Base-by-base conservation (phyloP, 441 rosid genomes). In the Macaranga tanarius region DNA sequence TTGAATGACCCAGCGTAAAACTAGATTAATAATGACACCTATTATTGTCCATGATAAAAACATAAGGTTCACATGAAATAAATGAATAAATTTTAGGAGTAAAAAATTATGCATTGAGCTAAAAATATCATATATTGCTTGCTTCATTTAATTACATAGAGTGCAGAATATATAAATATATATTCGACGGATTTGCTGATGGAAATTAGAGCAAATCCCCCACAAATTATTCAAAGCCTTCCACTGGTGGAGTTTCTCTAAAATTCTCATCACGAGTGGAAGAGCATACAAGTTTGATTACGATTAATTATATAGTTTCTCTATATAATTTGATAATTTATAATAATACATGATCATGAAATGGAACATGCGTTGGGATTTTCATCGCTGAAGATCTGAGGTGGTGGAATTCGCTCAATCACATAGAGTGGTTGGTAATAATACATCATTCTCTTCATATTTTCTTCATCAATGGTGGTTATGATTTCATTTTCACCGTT, bases 311-410 rank as follows among this genome's bases (percentile, higher is more conserved):
- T 10, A 16, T 23, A 2, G 17, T 57, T 23, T 5, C 17, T 42
- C 40, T n/a, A 65, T 26, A 34, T 71, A 56, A 72, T 73, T 26
- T 10, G 5, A 31, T 20, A 3, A 7, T 38, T 4, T 4, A 40
- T 40, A 2, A 26, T 42, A 5, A 11, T 17, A 12, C 9, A 52
- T 20, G 66, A 64, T 83, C 76, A 93, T 47, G 90, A 86, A 75
- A 94, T 84, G 82, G 85, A 84, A 62, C 98, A 94, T 7, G 98
- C 98, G 61, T 94, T 90, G 28, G 97, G 99, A 75, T 94, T 94
- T 82, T 94, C 99, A 61, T 94, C 99, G 57, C 99, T 94, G 80
- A 92, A 94, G 60, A 92, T 87, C 79, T 89, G 97, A 64, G 97
- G 97, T 17, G 97, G 91, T 45, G 93, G 95, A 75, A 88, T 85